Base-by-base conservation (phyloP, 2,329 filamentous ascomycete species). In the Arthrobotrys conoides region DNA sequence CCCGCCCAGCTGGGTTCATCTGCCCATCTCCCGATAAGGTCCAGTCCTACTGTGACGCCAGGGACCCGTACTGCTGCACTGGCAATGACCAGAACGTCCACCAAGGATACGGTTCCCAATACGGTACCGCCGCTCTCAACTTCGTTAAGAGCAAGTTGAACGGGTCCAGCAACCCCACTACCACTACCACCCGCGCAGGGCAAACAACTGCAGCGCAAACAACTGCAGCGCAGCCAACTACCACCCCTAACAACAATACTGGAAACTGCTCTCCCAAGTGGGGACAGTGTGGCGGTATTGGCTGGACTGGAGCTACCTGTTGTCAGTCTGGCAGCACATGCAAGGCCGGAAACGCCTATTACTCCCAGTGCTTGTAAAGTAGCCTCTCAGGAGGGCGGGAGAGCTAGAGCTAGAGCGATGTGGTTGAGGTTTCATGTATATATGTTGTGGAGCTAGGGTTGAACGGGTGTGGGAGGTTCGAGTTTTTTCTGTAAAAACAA, bases 31-130 rank as follows among this genome's bases (percentile, higher is more conserved):
- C 85, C 41, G 84, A 83, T 80, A 89, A 88, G 82, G 88, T 90
- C 81, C 84, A 89, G 82, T 88, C 87, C 22, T 90, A 90, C 85
- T 90, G 89, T 82, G 89, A 91, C 82, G 83, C 86, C 12, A 82
- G 87, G 0, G 89, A 90, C 79, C 88, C 88, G 0, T 90, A 90
- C 84, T 91, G 89, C 86, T 90, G 88, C 84, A 89, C 86, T 27
- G 89, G 89, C 41, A 89, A 84, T 81, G 85, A 90, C 75, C 84
- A 85, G 2, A 85, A 86, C 68, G 86, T 86, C 0, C 89, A 90
- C 82, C 87, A 90, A 82, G 86, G 87, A 0, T 91, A 91, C 79
- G 88, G 88, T 1, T 84, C 83, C 69, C 86, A 87, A 78, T 90
- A 90, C 80, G 89, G 89, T 1, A 83, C 85, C 38, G 85, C 87